phyloP scores from a whole-genome alignment of 352 stramenopile genomes.

The Phytopythium ostracodes region DNA sequence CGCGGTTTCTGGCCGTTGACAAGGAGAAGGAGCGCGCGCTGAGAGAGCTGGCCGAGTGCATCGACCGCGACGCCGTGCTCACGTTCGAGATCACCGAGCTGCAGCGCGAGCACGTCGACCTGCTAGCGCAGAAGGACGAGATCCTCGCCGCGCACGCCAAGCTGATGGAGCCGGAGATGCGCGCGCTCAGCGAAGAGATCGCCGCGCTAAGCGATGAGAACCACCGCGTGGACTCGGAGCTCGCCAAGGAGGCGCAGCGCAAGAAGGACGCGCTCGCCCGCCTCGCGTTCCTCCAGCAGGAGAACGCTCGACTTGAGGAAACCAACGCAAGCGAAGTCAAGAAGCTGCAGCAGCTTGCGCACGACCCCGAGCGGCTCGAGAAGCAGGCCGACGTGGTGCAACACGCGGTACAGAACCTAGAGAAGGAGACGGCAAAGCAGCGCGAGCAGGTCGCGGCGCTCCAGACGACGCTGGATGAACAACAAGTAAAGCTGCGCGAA shows the following conservation, averaged over 20 bases:
- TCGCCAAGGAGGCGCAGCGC: constrained; percentile 61
- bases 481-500: constrained; percentile 60
- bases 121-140: constrained; percentile 65
- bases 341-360: constrained; percentile 55
- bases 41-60: constrained; percentile 71
- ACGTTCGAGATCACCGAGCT: constrained; percentile 88
- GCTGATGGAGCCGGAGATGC: constrained; percentile 82
- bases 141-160: constrained; percentile 76
- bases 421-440: constrained; percentile 62
- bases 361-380: constrained; percentile 75
- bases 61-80: constrained; percentile 77
- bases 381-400: constrained; percentile 87
- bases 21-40: constrained; percentile 76
- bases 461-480: constrained; percentile 33
- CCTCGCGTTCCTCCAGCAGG: constrained; percentile 50
- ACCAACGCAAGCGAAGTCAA: constrained; percentile 45
- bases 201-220: constrained; percentile 59
- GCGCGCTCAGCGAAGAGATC: constrained; percentile 68
- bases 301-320: constrained; percentile 63
- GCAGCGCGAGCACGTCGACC: constrained; percentile 74
- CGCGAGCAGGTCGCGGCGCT: constrained; percentile 28
- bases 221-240: constrained; percentile 60
- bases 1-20: constrained; percentile 65
- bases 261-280: constrained; percentile 59
- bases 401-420: constrained; percentile 64